These are phyloP conservation scores for Paraphoma chrysanthemicola DNA, from an alignment of 2,329 filamentous ascomycete genomes.

Conservation along the genomic window DNA sequence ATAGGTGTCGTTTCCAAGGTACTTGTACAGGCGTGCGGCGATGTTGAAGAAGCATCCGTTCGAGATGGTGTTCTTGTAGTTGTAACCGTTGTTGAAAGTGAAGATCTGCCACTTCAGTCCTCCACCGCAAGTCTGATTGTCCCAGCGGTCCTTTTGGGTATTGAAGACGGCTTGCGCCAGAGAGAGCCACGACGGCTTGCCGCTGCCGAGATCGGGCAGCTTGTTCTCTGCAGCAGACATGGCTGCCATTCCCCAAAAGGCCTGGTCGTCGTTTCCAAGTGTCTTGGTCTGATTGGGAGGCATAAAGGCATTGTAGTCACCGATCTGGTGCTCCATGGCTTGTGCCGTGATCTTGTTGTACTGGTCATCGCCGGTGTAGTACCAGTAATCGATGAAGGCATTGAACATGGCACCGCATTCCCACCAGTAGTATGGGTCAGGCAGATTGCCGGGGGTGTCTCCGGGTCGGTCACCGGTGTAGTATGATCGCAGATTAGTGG, in stretches of 20 bases:
- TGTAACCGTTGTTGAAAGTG: conserved; percentile 74
- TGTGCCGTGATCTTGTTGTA: conserved; percentile 49
- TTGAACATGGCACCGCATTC: conserved; percentile 51
- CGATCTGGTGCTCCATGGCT: conserved; percentile 77
- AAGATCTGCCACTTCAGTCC: conserved; percentile 86
- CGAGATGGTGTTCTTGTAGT: conserved; percentile 82
- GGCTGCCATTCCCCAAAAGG: conserved; percentile 65
- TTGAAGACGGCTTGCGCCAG: conserved; percentile 78
- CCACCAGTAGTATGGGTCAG: conserved; percentile 54
- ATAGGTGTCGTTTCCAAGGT: conserved; percentile 65
- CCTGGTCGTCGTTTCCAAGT: conserved; percentile 64
- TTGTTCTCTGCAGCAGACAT: conserved; percentile 64
- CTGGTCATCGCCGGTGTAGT: conserved; percentile 50
- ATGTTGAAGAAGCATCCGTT: conserved; percentile 87
- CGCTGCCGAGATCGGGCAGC: conserved; percentile 51
- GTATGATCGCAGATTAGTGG: conserved; percentile 67
- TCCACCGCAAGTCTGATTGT: conserved; percentile 69
- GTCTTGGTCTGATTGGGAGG: conserved; percentile 70
- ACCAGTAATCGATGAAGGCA: conserved; percentile 51
- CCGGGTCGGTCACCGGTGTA: conserved; percentile 69
- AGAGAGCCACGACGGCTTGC: conserved; percentile 69
- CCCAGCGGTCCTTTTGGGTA: conserved; percentile 73
- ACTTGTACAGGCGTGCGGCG: conserved; percentile 74
- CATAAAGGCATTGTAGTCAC: conserved; percentile 77
- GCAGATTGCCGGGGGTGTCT: conserved; percentile 65